Evolutionary conservation across 164 flowering plant genomes (phyloP).

Genomic region (Vitis riparia): DNA sequence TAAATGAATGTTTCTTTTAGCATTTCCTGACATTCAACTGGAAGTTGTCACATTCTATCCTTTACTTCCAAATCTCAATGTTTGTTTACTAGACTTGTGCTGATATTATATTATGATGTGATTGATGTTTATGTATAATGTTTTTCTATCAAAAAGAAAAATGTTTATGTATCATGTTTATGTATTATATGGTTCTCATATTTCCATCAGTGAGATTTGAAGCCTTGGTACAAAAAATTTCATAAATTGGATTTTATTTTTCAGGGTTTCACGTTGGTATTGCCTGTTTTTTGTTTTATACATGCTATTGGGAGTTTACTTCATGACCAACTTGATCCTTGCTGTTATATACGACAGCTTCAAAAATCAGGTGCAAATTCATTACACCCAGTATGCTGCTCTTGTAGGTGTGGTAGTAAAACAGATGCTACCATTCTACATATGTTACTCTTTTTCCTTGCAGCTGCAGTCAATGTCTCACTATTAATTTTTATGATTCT

Average conservation of each 20-base stretch:
- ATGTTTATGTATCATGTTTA: neutral
- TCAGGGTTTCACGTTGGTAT: slow-evolving; percentile 91
- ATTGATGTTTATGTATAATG: neutral
- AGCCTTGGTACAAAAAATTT: neutral
- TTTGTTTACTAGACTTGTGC: too few species aligned
- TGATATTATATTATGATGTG: too few species aligned
- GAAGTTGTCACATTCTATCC: too few species aligned
- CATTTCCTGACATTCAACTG: too few species aligned
- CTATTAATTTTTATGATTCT: neutral
- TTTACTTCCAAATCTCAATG: too few species aligned
- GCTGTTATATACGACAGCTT: slow-evolving; percentile 97
- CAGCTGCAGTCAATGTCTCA: neutral
- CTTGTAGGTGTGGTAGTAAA: neutral
- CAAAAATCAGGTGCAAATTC: slow-evolving; percentile 64
- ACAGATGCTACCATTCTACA: neutral
- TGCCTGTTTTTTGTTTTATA: slow-evolving; percentile 74
- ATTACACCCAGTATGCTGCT: slow-evolving; percentile 7
- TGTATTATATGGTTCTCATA: neutral
- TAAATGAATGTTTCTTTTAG: too few species aligned
- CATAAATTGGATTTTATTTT: slow-evolving; percentile 9
- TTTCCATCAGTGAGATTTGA: neutral
- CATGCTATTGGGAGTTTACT: slow-evolving; percentile 89
- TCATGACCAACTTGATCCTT: slow-evolving; percentile 86
- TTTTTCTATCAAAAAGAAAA: neutral
- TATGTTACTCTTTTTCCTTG: neutral